Evolutionary conservation across 208 protist species (phyloP).

Genomic region (Trypanosoma congolense): DNA sequence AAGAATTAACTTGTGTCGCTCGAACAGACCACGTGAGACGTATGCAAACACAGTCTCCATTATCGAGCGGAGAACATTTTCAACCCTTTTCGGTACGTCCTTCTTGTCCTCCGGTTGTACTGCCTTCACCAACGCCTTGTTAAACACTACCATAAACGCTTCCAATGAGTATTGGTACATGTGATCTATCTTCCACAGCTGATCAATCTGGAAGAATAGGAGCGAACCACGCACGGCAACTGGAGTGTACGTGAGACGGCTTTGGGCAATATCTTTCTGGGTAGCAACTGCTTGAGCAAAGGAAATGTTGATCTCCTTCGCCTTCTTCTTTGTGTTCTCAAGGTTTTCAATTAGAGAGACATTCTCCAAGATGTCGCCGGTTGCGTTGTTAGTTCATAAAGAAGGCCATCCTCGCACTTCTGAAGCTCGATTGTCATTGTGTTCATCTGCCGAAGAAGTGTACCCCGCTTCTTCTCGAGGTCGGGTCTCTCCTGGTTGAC

Average conservation of each 20-base stretch:
- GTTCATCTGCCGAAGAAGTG: slow-evolving; percentile 96
- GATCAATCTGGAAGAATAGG: slow-evolving; percentile 97
- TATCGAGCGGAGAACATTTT: slow-evolving; percentile 91
- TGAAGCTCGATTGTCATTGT: slow-evolving; percentile 98
- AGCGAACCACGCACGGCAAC: slow-evolving; percentile 94
- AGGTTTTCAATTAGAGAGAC: slow-evolving; percentile 95
- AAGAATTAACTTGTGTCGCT: slow-evolving; percentile 99
- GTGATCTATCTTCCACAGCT: slow-evolving; percentile 96
- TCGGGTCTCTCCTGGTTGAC: slow-evolving; percentile 97
- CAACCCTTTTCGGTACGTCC: slow-evolving; percentile 89
- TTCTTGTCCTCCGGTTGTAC: slow-evolving; percentile 88
- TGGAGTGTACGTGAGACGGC: slow-evolving; percentile 93
- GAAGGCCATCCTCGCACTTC: slow-evolving; percentile 95
- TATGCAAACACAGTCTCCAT: slow-evolving; percentile 93
- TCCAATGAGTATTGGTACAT: slow-evolving; percentile 98
- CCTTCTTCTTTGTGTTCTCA: slow-evolving; percentile 96
- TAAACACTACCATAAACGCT: slow-evolving; percentile 97
- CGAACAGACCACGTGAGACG: slow-evolving; percentile 97
- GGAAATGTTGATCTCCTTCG: slow-evolving; percentile 94
- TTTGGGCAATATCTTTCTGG: slow-evolving; percentile 93
- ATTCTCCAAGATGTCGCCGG: slow-evolving; percentile 96
- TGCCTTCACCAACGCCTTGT: slow-evolving; percentile 92
- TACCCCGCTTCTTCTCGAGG: slow-evolving; percentile 93
- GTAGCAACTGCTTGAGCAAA: slow-evolving; percentile 91
- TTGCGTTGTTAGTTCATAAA: slow-evolving; percentile 94